Conservation (phyloP, 768 basidiomycete genomes). For the Lactarius akahatsu region DNA sequence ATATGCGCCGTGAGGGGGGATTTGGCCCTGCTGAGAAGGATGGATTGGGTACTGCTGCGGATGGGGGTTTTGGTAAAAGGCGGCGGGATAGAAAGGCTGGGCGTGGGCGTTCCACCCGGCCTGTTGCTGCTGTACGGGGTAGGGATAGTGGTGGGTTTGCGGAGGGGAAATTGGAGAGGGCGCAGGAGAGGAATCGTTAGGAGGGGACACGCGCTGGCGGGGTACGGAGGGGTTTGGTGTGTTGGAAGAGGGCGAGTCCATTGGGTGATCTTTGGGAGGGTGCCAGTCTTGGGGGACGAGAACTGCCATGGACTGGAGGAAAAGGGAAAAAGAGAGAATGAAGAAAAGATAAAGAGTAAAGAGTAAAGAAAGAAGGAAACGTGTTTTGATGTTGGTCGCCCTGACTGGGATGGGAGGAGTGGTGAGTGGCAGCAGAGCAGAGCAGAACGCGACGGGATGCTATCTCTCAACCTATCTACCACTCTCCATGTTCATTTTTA, state of each 20-base stretch:
- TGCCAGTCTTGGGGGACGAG: constrained; percentile 78
- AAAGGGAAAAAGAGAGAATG: constrained; percentile 14
- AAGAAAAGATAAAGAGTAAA: constrained; percentile 1
- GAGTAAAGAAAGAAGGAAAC: neutral
- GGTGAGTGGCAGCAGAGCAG: neutral
- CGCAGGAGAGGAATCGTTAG: constrained; percentile 49
- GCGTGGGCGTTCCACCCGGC: constrained; percentile 69
- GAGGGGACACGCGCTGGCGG: constrained; percentile 61
- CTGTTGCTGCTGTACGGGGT: constrained; percentile 72
- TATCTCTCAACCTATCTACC: constrained; percentile 1
- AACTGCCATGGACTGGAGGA: constrained; percentile 62
- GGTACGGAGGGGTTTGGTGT: constrained; percentile 41
- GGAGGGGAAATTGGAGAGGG: constrained; percentile 37
- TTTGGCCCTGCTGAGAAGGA: constrained; percentile 38
- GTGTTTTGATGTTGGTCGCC: constrained; percentile 7
- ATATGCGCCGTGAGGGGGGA: constrained; percentile 56
- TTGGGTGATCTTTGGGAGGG: constrained; percentile 59
- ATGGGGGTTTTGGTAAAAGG: constrained; percentile 71
- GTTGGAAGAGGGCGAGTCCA: constrained; percentile 51
- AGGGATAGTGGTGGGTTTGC: constrained; percentile 53
- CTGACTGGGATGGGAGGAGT: no score
- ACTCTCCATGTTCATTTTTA: neutral
- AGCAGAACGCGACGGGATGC: neutral
- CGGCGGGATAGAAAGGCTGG: constrained; percentile 68
- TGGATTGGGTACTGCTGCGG: constrained; percentile 57